Percentiles rank a stretch among this genome's conserved stretches.
These are phyloP conservation scores for Tylopilus balloui DNA, from an alignment of 768 basidiomycete genomes.

Conservation along the genomic window DNA sequence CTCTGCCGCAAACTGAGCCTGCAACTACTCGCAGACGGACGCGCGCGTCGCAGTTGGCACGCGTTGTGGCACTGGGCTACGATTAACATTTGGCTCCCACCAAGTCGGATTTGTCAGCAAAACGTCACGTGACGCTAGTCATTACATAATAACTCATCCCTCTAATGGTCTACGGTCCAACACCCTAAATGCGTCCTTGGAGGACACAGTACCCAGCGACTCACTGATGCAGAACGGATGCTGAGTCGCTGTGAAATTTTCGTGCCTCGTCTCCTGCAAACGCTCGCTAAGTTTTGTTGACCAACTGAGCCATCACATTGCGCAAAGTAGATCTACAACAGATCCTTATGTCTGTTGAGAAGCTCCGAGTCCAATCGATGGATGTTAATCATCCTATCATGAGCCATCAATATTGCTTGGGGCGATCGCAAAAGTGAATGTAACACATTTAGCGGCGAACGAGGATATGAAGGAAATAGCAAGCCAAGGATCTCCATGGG, in stretches of 20 bases:
- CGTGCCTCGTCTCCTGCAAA: constrained; percentile 35
- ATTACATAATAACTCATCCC: neutral
- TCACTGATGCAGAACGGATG: constrained; percentile 74
- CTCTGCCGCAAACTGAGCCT: neutral
- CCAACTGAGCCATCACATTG: constrained; percentile 68
- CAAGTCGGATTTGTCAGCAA: constrained; percentile 11
- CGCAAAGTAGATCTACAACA: constrained; percentile 56
- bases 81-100: neutral
- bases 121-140: constrained; percentile 8
- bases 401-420: constrained; percentile 51
- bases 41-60: constrained; percentile 14
- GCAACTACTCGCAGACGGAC: neutral
- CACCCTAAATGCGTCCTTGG: neutral
- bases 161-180: too few relatives aligned
- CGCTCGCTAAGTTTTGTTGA: constrained; percentile 39
- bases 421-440: constrained; percentile 49
- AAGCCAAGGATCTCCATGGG: constrained; percentile 42
- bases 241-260: constrained; percentile 41
- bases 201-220: constrained; percentile 19
- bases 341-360: constrained; percentile 37
- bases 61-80: constrained; percentile 5
- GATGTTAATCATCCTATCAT: constrained; percentile 66
- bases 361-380: constrained; percentile 45
- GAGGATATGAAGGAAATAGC: constrained; percentile 51
- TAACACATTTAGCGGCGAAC: constrained; percentile 35